Conservation (phyloP, 2,329 filamentous ascomycete genomes). For the Pseudocercospora fijiensis region DNA sequence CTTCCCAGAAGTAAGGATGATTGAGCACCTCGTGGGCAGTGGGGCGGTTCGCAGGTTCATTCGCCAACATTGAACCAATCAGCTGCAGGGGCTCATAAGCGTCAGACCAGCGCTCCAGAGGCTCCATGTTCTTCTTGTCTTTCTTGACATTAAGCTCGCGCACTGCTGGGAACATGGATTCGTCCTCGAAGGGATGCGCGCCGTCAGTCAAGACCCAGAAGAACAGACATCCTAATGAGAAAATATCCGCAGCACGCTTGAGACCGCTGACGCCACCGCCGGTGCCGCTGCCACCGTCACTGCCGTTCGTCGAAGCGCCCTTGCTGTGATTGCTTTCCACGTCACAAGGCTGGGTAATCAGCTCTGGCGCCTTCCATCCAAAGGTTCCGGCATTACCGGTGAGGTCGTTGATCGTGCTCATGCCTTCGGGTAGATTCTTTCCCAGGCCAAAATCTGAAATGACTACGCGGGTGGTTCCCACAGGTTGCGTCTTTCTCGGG, state of each 20-base stretch:
- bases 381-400: constrained; percentile 92
- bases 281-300: constrained; percentile 55
- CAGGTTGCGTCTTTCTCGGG: constrained; percentile 65
- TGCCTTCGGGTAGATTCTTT: constrained; percentile 92
- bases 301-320: constrained; percentile 50
- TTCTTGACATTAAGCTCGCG: constrained; percentile 96
- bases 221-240: constrained; percentile 95
- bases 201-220: constrained; percentile 97
- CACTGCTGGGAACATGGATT: constrained; percentile 80
- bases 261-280: constrained; percentile 63
- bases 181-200: constrained; percentile 88
- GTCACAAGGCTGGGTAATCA: constrained; percentile 64
- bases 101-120: constrained; percentile 62
- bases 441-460: constrained; percentile 98
- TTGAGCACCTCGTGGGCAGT: constrained; percentile 77
- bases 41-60: constrained; percentile 65
- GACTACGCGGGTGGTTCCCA: constrained; percentile 70
- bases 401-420: constrained; percentile 91
- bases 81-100: constrained; percentile 84
- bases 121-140: constrained; percentile 66
- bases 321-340: constrained; percentile 46
- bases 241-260: constrained; percentile 95
- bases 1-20: constrained; percentile 94
- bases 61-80: constrained; percentile 74
- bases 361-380: constrained; percentile 93